Evolutionary conservation across 202 grass and related monocot species (phyloP).

Genomic region (Brachypodium distachyon): DNA sequence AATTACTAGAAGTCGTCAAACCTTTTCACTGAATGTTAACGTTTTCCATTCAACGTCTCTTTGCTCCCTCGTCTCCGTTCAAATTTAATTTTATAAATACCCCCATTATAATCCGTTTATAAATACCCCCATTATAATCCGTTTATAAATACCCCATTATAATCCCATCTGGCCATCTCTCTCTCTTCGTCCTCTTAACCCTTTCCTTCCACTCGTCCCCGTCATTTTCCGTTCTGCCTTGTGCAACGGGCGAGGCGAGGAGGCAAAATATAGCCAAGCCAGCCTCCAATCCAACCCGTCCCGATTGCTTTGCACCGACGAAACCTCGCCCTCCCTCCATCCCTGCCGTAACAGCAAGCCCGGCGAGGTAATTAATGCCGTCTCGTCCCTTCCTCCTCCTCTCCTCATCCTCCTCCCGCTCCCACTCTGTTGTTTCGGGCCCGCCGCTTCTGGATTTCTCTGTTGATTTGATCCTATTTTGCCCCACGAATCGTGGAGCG

Average conservation of each 20-base stretch:
- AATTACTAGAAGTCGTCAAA: no score
- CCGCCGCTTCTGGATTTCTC: neutral
- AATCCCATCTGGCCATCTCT: neutral
- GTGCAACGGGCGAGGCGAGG: conserved; percentile 4
- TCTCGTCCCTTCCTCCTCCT: neutral
- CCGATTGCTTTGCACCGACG: conserved; percentile 20
- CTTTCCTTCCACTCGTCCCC: conserved; percentile 11
- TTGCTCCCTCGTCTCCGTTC: neutral
- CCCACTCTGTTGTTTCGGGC: neutral
- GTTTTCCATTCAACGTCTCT: no score
- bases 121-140: neutral
- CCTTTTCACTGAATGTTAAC: no score
- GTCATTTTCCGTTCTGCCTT: neutral
- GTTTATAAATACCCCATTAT: neutral
- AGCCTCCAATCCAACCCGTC: conserved; percentile 8
- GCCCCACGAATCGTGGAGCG: neutral
- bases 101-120: neutral
- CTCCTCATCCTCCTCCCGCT: neutral
- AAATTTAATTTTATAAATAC: neutral
- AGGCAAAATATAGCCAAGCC: conserved; percentile 25
- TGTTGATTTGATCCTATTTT: neutral
- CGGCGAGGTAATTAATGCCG: conserved; percentile 28
- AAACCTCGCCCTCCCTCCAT: neutral
- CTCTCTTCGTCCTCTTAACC: neutral
- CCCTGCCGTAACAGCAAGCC: conserved; percentile 1